Base-by-base conservation (phyloP, 768 basidiomycete species). In the Pisolithus sp. region DNA sequence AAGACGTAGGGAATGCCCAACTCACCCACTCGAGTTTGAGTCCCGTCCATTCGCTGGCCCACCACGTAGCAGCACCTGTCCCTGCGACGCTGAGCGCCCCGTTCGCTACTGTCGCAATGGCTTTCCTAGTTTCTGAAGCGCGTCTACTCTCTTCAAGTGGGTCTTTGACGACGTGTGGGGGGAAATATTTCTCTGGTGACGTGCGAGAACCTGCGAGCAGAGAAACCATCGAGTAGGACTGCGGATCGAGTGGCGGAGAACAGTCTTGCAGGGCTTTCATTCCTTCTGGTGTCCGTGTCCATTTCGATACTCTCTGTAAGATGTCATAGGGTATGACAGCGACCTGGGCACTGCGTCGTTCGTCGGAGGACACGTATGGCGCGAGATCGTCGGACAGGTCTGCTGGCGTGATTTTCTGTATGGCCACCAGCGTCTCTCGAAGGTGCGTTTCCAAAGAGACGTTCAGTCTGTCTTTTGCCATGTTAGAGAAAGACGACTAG, bases 21-120 rank as follows among this genome's bases (percentile, higher is more conserved):
- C 86, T 50, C 61, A 89, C 89, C 84, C 85, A 89, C 75, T 91
- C 89, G 53, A 82, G 70, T 51, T 67, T 77, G 85, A 86, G 83
- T 2, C 78, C 75, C 7, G 79, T 73, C 57, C 70, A 72, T 45
- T 78, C 79, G 38, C 86, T 80, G 21, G 81, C 87, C 80, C 82
- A 88, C 82, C 82, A 90, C 17, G 79, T 74, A 5, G 85, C 86
- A 46, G 79, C 73, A 3, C 83, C 87, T 0, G 83, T 79, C 6
- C 82, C 82, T 34, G 72, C 66, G 39, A 91, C 72, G 59, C 86
- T 90, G 46, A 91, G 68, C 9, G 89, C 64, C 1, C 80, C 83
- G 59, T 93, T 92, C 18, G 87, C 55, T 39, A 92, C 66, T 5
- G 82, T 77, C 3, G 85, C 82, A 20, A 92, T 80, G 12, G 82